These are phyloP conservation scores for Coccomyxa sp. DNA, from an alignment of 139 green algal genomes.

Conservation along the genomic window DNA sequence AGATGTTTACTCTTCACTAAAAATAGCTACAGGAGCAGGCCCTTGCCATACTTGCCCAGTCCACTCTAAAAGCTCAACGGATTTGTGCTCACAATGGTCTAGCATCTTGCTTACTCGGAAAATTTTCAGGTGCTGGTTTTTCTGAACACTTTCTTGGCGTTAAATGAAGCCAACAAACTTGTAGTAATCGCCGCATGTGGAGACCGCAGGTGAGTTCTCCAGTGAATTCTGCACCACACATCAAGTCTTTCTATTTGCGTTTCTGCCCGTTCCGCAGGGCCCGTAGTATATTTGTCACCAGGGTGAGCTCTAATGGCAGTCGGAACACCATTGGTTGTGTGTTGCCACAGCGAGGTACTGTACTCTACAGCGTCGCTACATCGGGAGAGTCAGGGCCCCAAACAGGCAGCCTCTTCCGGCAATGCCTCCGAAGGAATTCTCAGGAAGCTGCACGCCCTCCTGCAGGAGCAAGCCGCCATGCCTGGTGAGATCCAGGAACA, in stretches of 20 bases:
- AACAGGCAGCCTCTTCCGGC: background rate
- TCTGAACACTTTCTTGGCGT: constrained; percentile 24
- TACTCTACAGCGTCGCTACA: background rate
- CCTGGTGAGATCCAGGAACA: background rate
- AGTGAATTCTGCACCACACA: too few relatives aligned
- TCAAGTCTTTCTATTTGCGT: background rate
- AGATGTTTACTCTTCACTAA: background rate
- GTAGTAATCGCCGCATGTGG: constrained; percentile 23
- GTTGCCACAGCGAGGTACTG: constrained; percentile 11
- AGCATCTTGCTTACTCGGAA: too few relatives aligned
- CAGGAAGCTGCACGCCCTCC: background rate
- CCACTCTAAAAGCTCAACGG: background rate
- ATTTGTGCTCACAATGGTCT: background rate
- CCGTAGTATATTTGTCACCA: background rate
- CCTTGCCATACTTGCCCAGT: background rate
- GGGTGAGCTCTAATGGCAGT: too few relatives aligned
- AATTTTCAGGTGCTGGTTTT: constrained; percentile 32
- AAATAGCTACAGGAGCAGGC: background rate
- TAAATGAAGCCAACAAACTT: constrained; percentile 39
- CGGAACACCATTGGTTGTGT: background rate
- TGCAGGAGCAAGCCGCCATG: background rate
- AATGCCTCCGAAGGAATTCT: background rate
- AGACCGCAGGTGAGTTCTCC: constrained; percentile 3
- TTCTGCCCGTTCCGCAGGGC: background rate
- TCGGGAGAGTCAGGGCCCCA: background rate